Base-by-base conservation (phyloP, 2,329 filamentous ascomycete genomes). In the Nothophoma quercina region DNA sequence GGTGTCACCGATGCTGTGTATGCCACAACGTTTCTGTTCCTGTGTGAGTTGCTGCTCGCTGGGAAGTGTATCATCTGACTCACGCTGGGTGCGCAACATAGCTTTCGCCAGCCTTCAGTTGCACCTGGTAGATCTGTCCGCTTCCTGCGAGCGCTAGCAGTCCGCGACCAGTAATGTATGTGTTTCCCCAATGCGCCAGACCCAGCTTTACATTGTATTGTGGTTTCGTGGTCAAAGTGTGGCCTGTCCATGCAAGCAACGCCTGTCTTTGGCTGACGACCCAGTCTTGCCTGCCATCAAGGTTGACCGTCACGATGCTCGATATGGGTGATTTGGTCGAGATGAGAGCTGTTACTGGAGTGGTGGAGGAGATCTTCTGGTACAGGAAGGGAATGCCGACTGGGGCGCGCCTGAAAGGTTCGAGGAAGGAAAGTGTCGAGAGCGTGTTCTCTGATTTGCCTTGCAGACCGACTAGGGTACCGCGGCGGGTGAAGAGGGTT, bases 231-330 rank as follows among this genome's bases (percentile, higher is more conserved):
- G 82, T 81, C 47, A 99, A 81, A 1, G 91, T 92, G 72, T 96
- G 90, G 22, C 95, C 95, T 0, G 93, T 96, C 95, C 95, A 99
- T 47, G 95, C 95, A n/a, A 98, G 81, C 45, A 99, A 81, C 1
- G 92, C 92, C 60, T 90, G 88, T 57, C 91, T 85, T 72, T 98
- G 93, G 6, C 91, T 85, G 7, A 99, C 80, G 81, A 96, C 90
- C 93, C 95, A 99, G 77, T 99, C 95, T 51, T 92, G 88, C 4
- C 92, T 91, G 51, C 95, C 95, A 78, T 99, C 92, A 42, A 99
- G 85, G 71, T 93, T 89, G 21, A 99, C 83, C 7, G 96, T 86
- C 10, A 90, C 87, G 64, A 99, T 93, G 5, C 92, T 93, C 1
- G 93, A 95, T 44, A 88, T 87, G 4, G 91, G 86, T 5, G 91